Percentiles rank a stretch among this genome's conserved stretches.
Evolutionary conservation across 2,329 filamentous ascomycete species (phyloP).

Genomic region (Colletotrichum caudatum): DNA sequence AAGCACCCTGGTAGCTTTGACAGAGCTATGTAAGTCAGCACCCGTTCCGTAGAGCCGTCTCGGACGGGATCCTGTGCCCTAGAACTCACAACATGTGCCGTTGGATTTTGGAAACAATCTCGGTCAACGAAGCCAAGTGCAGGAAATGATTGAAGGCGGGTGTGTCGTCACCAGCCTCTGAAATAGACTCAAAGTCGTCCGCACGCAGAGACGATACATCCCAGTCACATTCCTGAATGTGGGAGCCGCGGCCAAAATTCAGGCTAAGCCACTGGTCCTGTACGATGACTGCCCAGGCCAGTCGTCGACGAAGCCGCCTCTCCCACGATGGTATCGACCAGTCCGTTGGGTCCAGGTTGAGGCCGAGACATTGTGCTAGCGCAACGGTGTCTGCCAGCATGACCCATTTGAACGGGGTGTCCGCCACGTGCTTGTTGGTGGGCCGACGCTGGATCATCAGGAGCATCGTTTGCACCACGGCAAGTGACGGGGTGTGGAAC

Average conservation of each 20-base stretch:
- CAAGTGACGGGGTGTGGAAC: slow-evolving; percentile 29
- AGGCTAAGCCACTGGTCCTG: slow-evolving; percentile 33
- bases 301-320: slow-evolving; percentile 22
- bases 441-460: slow-evolving; percentile 33
- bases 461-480: slow-evolving; percentile 31
- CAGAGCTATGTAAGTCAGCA: slow-evolving; percentile 11
- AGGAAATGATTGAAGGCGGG: slow-evolving; percentile 20
- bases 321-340: slow-evolving; percentile 33
- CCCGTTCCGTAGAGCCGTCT: too few relatives aligned
- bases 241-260: slow-evolving; percentile 28
- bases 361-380: slow-evolving; percentile 21
- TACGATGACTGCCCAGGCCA: slow-evolving; percentile 29
- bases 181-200: slow-evolving; percentile 4
- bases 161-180: background rate
- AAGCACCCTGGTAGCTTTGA: slow-evolving; percentile 17
- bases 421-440: slow-evolving; percentile 32
- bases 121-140: slow-evolving; percentile 18
- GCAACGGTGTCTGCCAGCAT: slow-evolving; percentile 35
- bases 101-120: slow-evolving; percentile 33
- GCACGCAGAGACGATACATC: background rate
- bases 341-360: slow-evolving; percentile 23
- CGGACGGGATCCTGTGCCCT: accelerated
- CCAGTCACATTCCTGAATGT: slow-evolving; percentile 35
- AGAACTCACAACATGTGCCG: slow-evolving; percentile 27
- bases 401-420: slow-evolving; percentile 37